Conservation (phyloP, 1,139 yeast genomes). For the Debaryomyces robertsiae region DNA sequence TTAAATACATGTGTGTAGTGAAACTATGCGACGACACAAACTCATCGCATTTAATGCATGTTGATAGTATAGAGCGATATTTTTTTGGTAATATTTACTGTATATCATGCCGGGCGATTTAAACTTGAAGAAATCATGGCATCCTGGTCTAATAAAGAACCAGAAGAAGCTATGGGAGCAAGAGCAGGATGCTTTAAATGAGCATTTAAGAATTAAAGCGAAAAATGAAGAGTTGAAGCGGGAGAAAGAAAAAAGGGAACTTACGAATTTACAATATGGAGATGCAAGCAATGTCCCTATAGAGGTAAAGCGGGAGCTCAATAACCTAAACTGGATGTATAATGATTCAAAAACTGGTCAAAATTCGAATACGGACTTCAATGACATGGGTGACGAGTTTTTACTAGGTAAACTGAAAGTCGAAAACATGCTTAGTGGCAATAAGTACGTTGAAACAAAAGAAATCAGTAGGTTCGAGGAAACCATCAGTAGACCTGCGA, state of each 20-base stretch:
- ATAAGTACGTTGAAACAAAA: conserved; percentile 17
- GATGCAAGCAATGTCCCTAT: conserved; percentile 34
- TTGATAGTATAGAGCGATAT: no score
- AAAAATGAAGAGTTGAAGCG: conserved; percentile 64
- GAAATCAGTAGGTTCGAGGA: conserved; percentile 17
- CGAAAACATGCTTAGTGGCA: conserved; percentile 33
- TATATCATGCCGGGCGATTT: conserved; percentile 69
- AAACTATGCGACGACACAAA: conserved; percentile 1
- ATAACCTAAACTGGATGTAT: conserved; percentile 86
- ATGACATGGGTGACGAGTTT: conserved; percentile 38
- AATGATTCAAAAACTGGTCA: conserved; percentile 37
- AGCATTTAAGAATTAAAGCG: conserved; percentile 65
- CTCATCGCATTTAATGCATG: conserved; percentile 5
- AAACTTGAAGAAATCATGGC: conserved; percentile 93
- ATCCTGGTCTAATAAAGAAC: conserved; percentile 84
- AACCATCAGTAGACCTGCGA: conserved; percentile 20
- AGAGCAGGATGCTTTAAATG: conserved; percentile 78
- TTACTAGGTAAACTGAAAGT: conserved; percentile 38
- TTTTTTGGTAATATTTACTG: neutral
- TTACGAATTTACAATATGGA: conserved; percentile 55
- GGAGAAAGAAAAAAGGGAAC: conserved; percentile 64
- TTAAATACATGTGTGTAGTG: neutral
- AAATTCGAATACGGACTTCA: conserved; percentile 26
- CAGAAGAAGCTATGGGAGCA: conserved; percentile 83
- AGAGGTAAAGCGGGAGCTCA: conserved; percentile 46